Evolutionary conservation across 768 basidiomycete genomes (phyloP).

Genomic region (Kwoniella heveanensis): DNA sequence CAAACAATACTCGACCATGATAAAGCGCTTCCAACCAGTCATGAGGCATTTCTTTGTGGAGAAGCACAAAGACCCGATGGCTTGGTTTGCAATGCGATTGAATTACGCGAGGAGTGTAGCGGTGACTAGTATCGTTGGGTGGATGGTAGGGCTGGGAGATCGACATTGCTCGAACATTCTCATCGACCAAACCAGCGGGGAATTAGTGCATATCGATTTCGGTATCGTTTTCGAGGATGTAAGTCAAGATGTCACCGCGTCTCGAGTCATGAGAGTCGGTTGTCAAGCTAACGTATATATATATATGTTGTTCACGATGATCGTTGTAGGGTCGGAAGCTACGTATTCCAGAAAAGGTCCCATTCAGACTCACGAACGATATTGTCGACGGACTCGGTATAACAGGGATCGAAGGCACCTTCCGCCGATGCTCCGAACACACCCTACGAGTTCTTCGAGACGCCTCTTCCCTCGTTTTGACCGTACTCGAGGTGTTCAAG

Average conservation of each 20-base stretch:
- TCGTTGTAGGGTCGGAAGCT: slow-evolving; percentile 73
- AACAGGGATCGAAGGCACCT: slow-evolving; percentile 87
- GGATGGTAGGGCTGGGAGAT: slow-evolving; percentile 88
- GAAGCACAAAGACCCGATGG: slow-evolving; percentile 78
- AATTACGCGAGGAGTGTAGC: slow-evolving; percentile 91
- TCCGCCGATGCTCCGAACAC: slow-evolving; percentile 92
- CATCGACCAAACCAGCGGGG: slow-evolving; percentile 76
- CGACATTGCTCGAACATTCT: slow-evolving; percentile 90
- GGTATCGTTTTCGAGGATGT: slow-evolving; percentile 97
- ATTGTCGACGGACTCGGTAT: slow-evolving; percentile 92
- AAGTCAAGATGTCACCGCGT: slow-evolving; percentile 34
- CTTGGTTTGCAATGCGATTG: slow-evolving; percentile 89
- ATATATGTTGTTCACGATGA: too few species aligned
- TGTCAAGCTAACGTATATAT: too few species aligned
- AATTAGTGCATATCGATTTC: slow-evolving; percentile 92
- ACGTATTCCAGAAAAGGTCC: slow-evolving; percentile 79
- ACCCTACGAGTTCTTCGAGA: slow-evolving; percentile 86
- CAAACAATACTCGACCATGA: slow-evolving; percentile 56
- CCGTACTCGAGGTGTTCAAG: slow-evolving; percentile 94
- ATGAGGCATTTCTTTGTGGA: slow-evolving; percentile 95
- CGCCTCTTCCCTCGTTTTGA: slow-evolving; percentile 83
- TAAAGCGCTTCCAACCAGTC: slow-evolving; percentile 70
- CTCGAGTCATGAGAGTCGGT: too few species aligned
- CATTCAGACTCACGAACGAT: slow-evolving; percentile 91
- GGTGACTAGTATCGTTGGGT: slow-evolving; percentile 89